Evolutionary conservation across 768 basidiomycete genomes (phyloP).

Genomic region (Lyophyllum shimeji): DNA sequence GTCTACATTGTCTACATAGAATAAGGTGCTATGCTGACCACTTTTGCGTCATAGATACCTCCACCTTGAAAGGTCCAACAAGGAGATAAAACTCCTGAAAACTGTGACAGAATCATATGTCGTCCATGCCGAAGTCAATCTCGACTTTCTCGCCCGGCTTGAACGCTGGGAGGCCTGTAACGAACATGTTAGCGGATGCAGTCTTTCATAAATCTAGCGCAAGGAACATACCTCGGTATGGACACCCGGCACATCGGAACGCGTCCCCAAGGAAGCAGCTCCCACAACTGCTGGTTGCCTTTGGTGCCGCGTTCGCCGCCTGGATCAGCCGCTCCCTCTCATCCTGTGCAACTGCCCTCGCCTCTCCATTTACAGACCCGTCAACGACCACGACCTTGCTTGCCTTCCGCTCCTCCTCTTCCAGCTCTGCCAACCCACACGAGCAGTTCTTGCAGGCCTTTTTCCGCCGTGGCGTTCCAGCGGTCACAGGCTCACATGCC

Average conservation of each 20-base stretch:
- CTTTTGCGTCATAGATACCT: slow-evolving; percentile 3
- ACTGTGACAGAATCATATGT: slow-evolving; percentile 55
- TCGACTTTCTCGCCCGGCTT: slow-evolving; percentile 98
- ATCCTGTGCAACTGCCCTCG: slow-evolving; percentile 52
- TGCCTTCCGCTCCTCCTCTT: slow-evolving; percentile 71
- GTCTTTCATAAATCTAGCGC: background rate
- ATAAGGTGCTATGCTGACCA: background rate
- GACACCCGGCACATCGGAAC: slow-evolving; percentile 94
- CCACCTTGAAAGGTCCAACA: background rate
- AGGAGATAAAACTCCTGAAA: background rate
- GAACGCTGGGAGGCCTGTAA: slow-evolving; percentile 92
- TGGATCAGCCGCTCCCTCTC: slow-evolving; percentile 66
- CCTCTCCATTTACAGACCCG: slow-evolving; percentile 57
- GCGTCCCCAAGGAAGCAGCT: slow-evolving; percentile 98
- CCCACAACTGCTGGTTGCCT: slow-evolving; percentile 95
- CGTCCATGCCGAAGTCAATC: slow-evolving; percentile 87
- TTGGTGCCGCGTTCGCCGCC: slow-evolving; percentile 72
- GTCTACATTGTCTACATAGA: slow-evolving; percentile 1
- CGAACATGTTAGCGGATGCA: slow-evolving; percentile 7
- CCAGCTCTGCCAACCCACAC: slow-evolving; percentile 93
- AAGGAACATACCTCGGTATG: slow-evolving; percentile 82
- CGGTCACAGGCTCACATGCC: slow-evolving; percentile 66
- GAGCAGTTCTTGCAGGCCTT: slow-evolving; percentile 96
- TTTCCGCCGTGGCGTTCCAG: slow-evolving; percentile 63
- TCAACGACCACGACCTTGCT: slow-evolving; percentile 70